Evolutionary conservation across 768 basidiomycete genomes (phyloP).

Genomic region (Amanita exitialis): DNA sequence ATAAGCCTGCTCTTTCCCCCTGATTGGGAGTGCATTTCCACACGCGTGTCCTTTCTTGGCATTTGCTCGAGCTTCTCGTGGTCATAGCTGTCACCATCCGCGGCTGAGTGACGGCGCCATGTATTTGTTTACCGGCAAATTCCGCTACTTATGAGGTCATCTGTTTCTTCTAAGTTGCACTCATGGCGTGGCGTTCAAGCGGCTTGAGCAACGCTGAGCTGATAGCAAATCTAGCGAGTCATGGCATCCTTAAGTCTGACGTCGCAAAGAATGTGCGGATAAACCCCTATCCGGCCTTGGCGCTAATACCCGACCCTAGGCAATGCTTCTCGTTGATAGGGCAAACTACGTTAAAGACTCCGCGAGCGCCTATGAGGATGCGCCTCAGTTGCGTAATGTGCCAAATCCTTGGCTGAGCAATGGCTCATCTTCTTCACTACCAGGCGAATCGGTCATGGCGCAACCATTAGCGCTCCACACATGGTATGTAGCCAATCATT

Average conservation of each 20-base stretch:
- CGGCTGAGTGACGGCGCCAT: not conserved
- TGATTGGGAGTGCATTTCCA: no score
- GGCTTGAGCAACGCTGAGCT: constrained; percentile 67
- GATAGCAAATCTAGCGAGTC: constrained; percentile 49
- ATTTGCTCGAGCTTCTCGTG: no score
- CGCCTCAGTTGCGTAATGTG: constrained; percentile 49
- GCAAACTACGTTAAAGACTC: constrained; percentile 50
- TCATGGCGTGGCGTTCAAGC: constrained; percentile 78
- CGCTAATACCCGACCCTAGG: constrained; percentile 25
- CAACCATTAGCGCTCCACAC: constrained; percentile 95
- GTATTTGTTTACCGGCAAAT: not conserved
- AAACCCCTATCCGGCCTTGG: not conserved
- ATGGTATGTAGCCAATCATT: constrained; percentile 47
- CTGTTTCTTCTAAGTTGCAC: not conserved
- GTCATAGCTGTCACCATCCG: not conserved
- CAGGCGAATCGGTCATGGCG: constrained; percentile 71
- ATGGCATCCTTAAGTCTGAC: constrained; percentile 47
- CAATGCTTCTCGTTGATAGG: constrained; percentile 62
- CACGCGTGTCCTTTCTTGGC: not conserved
- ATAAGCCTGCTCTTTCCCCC: no score
- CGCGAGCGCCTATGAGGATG: constrained; percentile 62
- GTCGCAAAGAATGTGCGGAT: constrained; percentile 41
- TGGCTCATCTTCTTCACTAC: not conserved
- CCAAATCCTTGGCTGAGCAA: not conserved
- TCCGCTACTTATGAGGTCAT: not conserved